phyloP scores from a whole-genome alignment of 2,329 filamentous ascomycete species.

The Fusarium palustre region DNA sequence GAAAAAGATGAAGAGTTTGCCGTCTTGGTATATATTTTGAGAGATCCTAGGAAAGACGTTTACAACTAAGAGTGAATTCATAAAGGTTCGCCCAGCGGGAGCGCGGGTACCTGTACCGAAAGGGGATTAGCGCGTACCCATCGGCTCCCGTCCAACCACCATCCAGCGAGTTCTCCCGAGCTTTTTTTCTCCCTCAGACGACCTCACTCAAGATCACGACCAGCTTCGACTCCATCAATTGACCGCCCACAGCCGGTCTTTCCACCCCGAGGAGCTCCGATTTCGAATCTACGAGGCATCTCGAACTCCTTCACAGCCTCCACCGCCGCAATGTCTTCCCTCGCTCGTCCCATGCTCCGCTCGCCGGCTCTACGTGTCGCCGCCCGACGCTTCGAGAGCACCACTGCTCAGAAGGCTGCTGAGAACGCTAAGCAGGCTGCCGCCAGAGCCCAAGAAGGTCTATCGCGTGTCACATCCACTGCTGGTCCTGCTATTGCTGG shows the following conservation, averaged over 20 bases:
- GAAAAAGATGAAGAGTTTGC: not conserved
- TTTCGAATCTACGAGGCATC: constrained; percentile 43
- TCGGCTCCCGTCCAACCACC: constrained; percentile 44
- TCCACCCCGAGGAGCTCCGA: constrained; percentile 46
- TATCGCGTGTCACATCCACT: constrained; percentile 82
- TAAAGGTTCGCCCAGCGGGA: constrained; percentile 32
- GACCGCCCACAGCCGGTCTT: constrained; percentile 48
- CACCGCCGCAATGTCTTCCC: constrained; percentile 51
- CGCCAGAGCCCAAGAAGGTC: constrained; percentile 81
- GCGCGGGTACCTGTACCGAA: constrained; percentile 42
- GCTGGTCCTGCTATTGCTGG: constrained; percentile 80
- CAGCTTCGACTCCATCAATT: constrained; percentile 53
- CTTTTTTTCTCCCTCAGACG: constrained; percentile 59
- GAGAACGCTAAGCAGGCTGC: constrained; percentile 57
- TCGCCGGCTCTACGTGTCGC: constrained; percentile 59
- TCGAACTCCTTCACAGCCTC: constrained; percentile 39
- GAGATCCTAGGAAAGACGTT: not conserved
- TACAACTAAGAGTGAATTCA: not conserved
- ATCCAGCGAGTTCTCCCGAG: constrained; percentile 60
- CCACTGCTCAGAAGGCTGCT: constrained; percentile 61
- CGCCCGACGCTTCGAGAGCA: constrained; percentile 72
- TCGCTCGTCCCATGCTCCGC: constrained; percentile 60
- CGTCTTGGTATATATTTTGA: not conserved
- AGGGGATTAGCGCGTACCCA: constrained; percentile 47
- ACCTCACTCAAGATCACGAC: constrained; percentile 46